phyloP scores from a whole-genome alignment of 148 eudicot genomes.

The Silene latifolia region DNA sequence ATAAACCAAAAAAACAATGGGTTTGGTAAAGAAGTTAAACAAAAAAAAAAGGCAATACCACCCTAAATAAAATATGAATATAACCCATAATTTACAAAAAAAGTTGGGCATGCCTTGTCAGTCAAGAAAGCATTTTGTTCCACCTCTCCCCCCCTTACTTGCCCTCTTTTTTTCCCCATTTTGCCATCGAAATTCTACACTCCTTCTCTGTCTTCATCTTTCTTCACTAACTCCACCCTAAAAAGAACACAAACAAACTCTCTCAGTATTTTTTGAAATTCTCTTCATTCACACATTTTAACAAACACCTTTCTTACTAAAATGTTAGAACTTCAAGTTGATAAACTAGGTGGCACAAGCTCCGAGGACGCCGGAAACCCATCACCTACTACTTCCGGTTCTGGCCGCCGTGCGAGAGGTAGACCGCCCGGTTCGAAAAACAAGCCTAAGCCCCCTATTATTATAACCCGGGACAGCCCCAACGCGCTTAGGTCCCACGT shows the following conservation, averaged over 20 bases:
- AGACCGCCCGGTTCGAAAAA: conserved; percentile 39
- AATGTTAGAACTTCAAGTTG: no score
- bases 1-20: no score
- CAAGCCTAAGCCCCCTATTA: conserved; percentile 43
- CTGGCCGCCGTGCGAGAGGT: conserved; percentile 32
- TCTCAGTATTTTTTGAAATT: background rate
- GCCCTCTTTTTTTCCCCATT: background rate
- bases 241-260: no score
- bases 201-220: background rate
- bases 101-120: conserved; percentile 21
- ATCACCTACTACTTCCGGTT: conserved; percentile 6
- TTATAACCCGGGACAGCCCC: conserved; percentile 42
- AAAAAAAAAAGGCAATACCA: no score
- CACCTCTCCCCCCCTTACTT: background rate
- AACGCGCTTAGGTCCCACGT: conserved; percentile 40
- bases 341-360: conserved; percentile 11
- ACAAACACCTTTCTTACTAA: background rate
- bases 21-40: no score
- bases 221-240: background rate
- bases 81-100: background rate
- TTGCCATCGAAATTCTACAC: background rate
- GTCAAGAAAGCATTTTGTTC: conserved; percentile 25
- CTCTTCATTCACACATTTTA: conserved; percentile 14
- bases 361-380: conserved; percentile 15
- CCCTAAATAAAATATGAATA: no score